Conservation (phyloP, 768 basidiomycete species). For the Cantharellus anzutake region DNA sequence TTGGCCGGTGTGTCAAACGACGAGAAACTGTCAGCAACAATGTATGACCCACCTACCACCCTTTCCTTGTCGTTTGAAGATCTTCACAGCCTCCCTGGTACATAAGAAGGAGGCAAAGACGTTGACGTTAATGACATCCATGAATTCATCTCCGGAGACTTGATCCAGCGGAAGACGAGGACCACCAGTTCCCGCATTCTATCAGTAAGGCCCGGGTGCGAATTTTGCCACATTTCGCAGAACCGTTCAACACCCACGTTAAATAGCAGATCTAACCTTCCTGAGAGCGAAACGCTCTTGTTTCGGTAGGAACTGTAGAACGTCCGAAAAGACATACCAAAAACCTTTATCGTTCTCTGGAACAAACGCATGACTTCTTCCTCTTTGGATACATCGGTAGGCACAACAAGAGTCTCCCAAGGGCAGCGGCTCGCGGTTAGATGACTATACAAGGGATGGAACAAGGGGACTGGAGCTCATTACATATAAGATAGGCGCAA, state of each 20-base stretch:
- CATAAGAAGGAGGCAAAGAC: slow-evolving; percentile 57
- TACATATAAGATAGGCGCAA: slow-evolving; percentile 21
- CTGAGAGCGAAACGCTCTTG: slow-evolving; percentile 16
- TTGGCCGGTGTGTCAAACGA: not conserved
- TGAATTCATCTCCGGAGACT: slow-evolving; percentile 39
- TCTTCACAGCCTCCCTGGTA: slow-evolving; percentile 49
- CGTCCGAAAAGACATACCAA: slow-evolving; percentile 24
- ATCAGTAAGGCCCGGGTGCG: not conserved
- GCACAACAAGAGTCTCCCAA: slow-evolving; percentile 24
- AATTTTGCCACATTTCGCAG: not conserved
- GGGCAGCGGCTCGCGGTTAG: slow-evolving; percentile 6
- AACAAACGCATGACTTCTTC: slow-evolving; percentile 45
- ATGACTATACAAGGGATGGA: slow-evolving; percentile 9
- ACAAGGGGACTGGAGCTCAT: slow-evolving; percentile 1
- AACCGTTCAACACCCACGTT: slow-evolving; percentile 31
- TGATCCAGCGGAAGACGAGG: slow-evolving; percentile 37
- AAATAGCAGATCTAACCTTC: slow-evolving; percentile 56
- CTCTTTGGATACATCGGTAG: slow-evolving; percentile 50
- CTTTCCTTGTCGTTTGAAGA: slow-evolving; percentile 49
- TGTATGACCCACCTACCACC: slow-evolving; percentile 31
- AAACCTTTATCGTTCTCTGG: slow-evolving; percentile 28
- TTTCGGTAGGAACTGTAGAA: not conserved
- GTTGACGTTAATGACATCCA: slow-evolving; percentile 50
- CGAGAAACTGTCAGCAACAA: not conserved
- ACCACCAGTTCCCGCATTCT: slow-evolving; percentile 60